These are phyloP conservation scores for Gyromitra esculenta DNA, from an alignment of 2,329 filamentous ascomycete genomes.

Conservation along the genomic window DNA sequence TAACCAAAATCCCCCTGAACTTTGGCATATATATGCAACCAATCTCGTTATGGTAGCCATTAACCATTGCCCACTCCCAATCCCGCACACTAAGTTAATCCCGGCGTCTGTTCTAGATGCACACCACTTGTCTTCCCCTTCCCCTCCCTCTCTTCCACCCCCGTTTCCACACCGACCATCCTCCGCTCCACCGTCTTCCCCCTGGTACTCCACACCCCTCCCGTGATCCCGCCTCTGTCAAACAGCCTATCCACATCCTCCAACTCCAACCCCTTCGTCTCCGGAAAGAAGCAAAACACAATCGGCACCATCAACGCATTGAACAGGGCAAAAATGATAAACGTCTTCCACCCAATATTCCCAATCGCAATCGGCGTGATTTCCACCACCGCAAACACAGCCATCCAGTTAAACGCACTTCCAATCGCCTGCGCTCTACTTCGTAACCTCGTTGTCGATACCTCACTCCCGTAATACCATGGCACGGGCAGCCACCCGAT, in stretches of 20 bases:
- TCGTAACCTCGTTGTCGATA: slow-evolving; percentile 62
- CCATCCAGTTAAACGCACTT: slow-evolving; percentile 54
- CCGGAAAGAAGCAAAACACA: slow-evolving; percentile 72
- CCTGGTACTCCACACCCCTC: slow-evolving; percentile 56
- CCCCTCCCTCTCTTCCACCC: slow-evolving; percentile 13
- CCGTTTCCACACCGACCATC: slow-evolving; percentile 5
- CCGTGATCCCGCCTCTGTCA: slow-evolving; percentile 59
- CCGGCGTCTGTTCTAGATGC: slow-evolving; percentile 18
- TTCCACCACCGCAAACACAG: slow-evolving; percentile 59
- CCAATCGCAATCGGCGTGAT: slow-evolving; percentile 61
- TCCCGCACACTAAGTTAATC: not conserved
- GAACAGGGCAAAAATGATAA: slow-evolving; percentile 61
- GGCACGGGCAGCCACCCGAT: slow-evolving; percentile 63
- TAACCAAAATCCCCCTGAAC: not conserved
- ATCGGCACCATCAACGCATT: slow-evolving; percentile 64
- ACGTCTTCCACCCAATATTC: slow-evolving; percentile 61
- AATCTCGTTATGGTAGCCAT: not conserved
- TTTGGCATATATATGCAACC: not conserved
- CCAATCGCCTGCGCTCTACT: slow-evolving; percentile 62
- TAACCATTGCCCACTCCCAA: not conserved
- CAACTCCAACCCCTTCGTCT: slow-evolving; percentile 71
- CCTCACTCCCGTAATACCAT: slow-evolving; percentile 63
- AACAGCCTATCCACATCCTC: slow-evolving; percentile 70
- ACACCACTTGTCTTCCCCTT: slow-evolving; percentile 17
- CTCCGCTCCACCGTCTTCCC: slow-evolving; percentile 35